A percentile compares a stretch with the other conserved stretches of the same genome.
Evolutionary conservation across 148 eudicot genomes (phyloP).

Genomic region (Tetragonia tetragonoides): DNA sequence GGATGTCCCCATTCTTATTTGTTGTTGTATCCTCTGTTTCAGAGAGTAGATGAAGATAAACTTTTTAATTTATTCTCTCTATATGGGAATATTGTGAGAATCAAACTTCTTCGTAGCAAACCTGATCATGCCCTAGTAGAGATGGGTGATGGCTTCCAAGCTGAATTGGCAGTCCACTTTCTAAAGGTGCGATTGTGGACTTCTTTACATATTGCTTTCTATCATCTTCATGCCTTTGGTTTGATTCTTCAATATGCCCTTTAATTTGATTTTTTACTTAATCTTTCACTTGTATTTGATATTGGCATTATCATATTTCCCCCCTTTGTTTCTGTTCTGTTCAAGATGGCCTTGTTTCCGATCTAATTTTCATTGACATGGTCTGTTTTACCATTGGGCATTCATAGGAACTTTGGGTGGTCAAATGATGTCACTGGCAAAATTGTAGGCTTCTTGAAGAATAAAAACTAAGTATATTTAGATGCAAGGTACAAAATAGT

Average conservation of each 20-base stretch:
- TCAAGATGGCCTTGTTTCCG: not conserved
- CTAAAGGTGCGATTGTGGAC: conserved; percentile 52
- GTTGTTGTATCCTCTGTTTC: conserved; percentile 17
- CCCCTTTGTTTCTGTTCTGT: not conserved
- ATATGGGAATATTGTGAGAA: conserved; percentile 88
- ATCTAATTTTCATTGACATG: not conserved
- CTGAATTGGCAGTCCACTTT: conserved; percentile 92
- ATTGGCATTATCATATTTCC: not conserved
- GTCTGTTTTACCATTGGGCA: not conserved
- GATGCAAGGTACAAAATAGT: too few relatives aligned
- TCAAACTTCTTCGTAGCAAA: conserved; percentile 81
- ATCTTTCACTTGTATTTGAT: not conserved
- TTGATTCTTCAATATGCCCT: not conserved
- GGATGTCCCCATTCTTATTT: not conserved
- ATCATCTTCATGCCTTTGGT: not conserved
- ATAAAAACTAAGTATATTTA: too few relatives aligned
- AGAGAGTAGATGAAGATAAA: conserved; percentile 87
- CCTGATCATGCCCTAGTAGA: conserved; percentile 94
- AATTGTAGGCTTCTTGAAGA: too few relatives aligned
- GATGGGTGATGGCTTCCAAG: conserved; percentile 95
- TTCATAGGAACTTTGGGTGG: too few relatives aligned
- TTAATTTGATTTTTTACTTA: not conserved
- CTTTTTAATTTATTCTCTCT: conserved; percentile 84
- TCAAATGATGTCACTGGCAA: too few relatives aligned
- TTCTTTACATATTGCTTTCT: not conserved